Conservation (phyloP, 2,329 filamentous ascomycete genomes). For the Penicillium sp. region DNA sequence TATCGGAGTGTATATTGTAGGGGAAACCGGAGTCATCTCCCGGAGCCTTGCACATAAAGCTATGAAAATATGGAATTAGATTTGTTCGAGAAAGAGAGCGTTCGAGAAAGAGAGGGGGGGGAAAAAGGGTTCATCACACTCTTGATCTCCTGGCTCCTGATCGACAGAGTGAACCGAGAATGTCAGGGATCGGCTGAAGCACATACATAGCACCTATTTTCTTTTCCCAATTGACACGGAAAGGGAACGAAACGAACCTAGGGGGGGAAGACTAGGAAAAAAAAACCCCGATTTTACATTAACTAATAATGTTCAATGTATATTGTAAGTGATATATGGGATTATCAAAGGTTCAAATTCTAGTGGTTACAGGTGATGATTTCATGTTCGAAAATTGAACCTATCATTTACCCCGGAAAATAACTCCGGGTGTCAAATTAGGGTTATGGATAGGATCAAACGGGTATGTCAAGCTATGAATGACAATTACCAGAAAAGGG, state of each 20-base stretch:
- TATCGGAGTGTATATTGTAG: too few species aligned
- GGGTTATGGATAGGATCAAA: background rate
- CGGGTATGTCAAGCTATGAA: background rate
- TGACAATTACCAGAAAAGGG: background rate
- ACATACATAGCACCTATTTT: background rate
- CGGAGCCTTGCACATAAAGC: background rate
- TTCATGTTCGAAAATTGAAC: background rate
- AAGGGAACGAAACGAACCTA: background rate
- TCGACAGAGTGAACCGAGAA: background rate
- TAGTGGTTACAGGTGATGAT: background rate
- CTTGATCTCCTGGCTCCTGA: background rate
- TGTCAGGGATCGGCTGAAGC: background rate
- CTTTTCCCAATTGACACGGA: background rate
- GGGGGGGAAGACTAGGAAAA: background rate
- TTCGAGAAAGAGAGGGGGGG: background rate
- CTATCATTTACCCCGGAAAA: background rate
- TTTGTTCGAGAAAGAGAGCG: background rate
- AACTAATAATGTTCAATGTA: background rate
- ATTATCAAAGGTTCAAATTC: too few species aligned
- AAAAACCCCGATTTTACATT: background rate
- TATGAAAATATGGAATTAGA: background rate
- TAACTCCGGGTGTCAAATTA: background rate
- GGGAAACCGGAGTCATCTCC: background rate
- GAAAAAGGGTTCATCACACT: background rate
- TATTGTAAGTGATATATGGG: background rate